Evolutionary conservation across 495 filamentous ascomycete genomes (phyloP).

Genomic region (Hypoxylon fuscum): DNA sequence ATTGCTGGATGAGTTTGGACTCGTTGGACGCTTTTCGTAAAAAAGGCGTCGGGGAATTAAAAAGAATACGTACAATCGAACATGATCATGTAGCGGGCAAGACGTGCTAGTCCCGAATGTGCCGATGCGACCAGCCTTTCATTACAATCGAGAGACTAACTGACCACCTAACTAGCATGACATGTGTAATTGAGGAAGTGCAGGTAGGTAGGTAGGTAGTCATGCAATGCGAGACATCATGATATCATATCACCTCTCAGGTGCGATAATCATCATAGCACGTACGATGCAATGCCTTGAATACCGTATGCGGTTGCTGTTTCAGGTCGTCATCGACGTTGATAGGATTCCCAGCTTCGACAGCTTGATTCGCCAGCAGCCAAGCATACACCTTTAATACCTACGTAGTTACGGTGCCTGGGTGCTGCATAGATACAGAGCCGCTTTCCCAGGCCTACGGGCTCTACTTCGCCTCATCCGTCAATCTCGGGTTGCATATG

Average conservation of each 20-base stretch:
- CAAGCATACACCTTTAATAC: slow-evolving; percentile 9
- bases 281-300: background rate
- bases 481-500: slow-evolving; percentile 24
- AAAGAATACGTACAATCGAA: slow-evolving; percentile 22
- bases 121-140: background rate
- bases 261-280: background rate
- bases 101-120: background rate
- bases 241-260: slow-evolving; percentile 5
- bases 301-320: slow-evolving; percentile 15
- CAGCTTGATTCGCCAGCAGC: slow-evolving; percentile 28
- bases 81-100: slow-evolving; percentile 1
- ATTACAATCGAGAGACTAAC: no score
- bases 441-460: slow-evolving; percentile 6
- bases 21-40: slow-evolving; percentile 17
- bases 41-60: slow-evolving; percentile 23
- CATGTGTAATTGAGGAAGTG: no score
- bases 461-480: slow-evolving; percentile 34
- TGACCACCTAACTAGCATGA: no score
- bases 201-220: no score
- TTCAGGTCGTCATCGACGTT: slow-evolving; percentile 29
- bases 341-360: slow-evolving; percentile 10
- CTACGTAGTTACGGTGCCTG: no score
- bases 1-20: slow-evolving; percentile 9
- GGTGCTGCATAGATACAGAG: slow-evolving; percentile 24
- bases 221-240: background rate